These are phyloP conservation scores for Ustilago curta DNA, from an alignment of 1,284 basidiomycete species.

Conservation along the genomic window DNA sequence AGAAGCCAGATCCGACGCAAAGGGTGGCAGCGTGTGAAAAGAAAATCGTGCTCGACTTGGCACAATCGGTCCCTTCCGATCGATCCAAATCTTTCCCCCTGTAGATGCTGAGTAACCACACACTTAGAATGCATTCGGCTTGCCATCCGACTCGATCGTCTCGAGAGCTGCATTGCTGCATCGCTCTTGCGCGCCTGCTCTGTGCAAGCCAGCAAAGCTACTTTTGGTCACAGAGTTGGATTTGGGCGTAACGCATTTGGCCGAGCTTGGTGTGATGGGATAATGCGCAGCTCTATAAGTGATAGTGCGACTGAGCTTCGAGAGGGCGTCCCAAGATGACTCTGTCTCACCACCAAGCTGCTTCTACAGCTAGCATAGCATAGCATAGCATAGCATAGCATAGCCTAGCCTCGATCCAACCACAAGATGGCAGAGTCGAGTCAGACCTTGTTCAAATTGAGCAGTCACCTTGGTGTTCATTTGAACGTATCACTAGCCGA, in stretches of 20 bases:
- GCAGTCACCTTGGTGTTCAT: conserved; percentile 11
- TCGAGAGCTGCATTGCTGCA: not conserved
- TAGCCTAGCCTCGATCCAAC: not conserved
- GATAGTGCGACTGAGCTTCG: no score
- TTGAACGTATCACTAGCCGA: conserved; percentile 6
- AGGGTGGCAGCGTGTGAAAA: not conserved
- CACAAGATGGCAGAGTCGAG: not conserved
- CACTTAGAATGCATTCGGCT: not conserved
- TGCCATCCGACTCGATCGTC: not conserved
- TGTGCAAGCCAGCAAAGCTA: no score
- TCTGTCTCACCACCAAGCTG: no score
- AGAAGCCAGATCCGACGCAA: not conserved
- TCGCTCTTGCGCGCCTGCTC: no score
- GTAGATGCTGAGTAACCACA: not conserved
- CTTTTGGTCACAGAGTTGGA: no score
- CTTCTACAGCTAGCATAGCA: not conserved
- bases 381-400: no score
- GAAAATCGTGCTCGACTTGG: not conserved
- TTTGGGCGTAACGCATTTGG: no score
- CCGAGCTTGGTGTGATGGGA: no score
- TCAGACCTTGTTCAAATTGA: not conserved
- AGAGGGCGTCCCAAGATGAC: no score
- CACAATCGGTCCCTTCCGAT: conserved; percentile 6
- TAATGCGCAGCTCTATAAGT: no score
- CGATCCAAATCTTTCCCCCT: not conserved